phyloP scores from a whole-genome alignment of 495 filamentous ascomycete genomes.

The Paragyromitra xinjiangensis region DNA sequence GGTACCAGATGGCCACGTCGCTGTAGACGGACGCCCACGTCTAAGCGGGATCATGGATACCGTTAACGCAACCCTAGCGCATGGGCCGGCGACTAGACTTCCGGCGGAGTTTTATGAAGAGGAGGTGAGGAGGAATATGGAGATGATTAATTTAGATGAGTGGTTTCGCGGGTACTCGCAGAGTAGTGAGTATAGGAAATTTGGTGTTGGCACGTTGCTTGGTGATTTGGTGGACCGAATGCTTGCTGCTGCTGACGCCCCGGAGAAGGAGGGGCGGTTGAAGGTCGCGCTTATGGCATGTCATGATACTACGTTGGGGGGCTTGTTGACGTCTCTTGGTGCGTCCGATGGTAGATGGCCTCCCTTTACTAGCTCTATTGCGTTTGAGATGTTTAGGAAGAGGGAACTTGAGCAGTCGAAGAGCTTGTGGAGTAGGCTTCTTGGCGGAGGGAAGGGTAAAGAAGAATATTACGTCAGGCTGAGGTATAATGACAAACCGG shows the following conservation, averaged over 20 bases:
- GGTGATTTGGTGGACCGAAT: slow-evolving; percentile 87
- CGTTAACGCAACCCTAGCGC: slow-evolving; percentile 85
- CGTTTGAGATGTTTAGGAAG: slow-evolving; percentile 84
- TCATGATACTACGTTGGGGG: slow-evolving; percentile 93
- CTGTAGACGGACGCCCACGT: slow-evolving; percentile 83
- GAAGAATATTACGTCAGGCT: slow-evolving; percentile 90
- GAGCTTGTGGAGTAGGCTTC: slow-evolving; percentile 17
- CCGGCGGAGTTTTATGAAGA: slow-evolving; percentile 88
- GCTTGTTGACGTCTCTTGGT: slow-evolving; percentile 77
- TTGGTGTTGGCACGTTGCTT: slow-evolving; percentile 85
- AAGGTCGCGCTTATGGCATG: slow-evolving; percentile 83
- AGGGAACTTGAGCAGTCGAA: slow-evolving; percentile 46
- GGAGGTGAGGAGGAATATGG: slow-evolving; percentile 73
- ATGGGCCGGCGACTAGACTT: slow-evolving; percentile 78
- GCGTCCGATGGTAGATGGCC: slow-evolving; percentile 84
- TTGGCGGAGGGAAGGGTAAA: slow-evolving; percentile 21
- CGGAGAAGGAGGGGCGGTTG: slow-evolving; percentile 61
- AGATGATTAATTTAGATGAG: slow-evolving; percentile 85
- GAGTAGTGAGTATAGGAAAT: slow-evolving; percentile 79
- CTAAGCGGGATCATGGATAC: slow-evolving; percentile 94
- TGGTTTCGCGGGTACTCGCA: slow-evolving; percentile 91
- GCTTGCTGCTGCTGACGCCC: slow-evolving; percentile 64
- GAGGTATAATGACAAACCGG: slow-evolving; percentile 84
- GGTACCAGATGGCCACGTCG: slow-evolving; percentile 76
- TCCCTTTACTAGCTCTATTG: slow-evolving; percentile 88